Base-by-base conservation (phyloP, 2,329 filamentous ascomycete species). In the Chrysosphaeria jannelii region DNA sequence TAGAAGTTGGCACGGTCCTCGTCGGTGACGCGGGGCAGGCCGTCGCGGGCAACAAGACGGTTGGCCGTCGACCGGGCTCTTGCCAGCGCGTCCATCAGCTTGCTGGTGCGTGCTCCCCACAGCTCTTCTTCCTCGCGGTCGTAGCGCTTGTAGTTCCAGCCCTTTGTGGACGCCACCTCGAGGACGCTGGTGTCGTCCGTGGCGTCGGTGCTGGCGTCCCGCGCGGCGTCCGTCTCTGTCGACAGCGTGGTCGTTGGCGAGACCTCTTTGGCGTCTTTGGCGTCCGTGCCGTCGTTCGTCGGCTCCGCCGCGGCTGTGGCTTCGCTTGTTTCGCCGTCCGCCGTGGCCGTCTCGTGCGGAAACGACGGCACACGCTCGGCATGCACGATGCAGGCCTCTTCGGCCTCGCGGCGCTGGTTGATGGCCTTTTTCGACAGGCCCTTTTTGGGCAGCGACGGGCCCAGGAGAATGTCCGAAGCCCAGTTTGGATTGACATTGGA, bases 401-500 rank as follows among this genome's bases (percentile, higher is more conserved):
- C 6, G 16, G 23, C 16, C 19, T 20, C 4, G 10, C 20, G 7
- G 8, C 9, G 10, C 16, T 24, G 23, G 6, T 19, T 16, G 8
- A 13, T 9, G 12, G 7, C n/a, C 17, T 43, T 58, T 36, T 38
- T 43, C 36, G 39, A 43, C 34, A 43, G 41, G 28, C 55, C 45
- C 40, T 66, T 56, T 35, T 66, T 66, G 15, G 65, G 66, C 17
- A 71, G 55, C 3, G 60, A 63, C 3, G 79, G 79, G 0, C 79
- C 79, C 45, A 79, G 56, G 30, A 52, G 53, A 32, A 91, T 88
- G 43, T 91, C 79, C 38, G 85, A 71, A 15, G 57, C 51, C 79
- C 79, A 91, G 44, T 74, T 75, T 8, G 69, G 67, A 36, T 91
- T 91, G 14, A 76, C 89, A 36, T 66, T 68, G 35, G 76, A 85